Evolutionary conservation across 352 stramenopile genomes (phyloP).

Genomic region (Phytophthora ohioensis): DNA sequence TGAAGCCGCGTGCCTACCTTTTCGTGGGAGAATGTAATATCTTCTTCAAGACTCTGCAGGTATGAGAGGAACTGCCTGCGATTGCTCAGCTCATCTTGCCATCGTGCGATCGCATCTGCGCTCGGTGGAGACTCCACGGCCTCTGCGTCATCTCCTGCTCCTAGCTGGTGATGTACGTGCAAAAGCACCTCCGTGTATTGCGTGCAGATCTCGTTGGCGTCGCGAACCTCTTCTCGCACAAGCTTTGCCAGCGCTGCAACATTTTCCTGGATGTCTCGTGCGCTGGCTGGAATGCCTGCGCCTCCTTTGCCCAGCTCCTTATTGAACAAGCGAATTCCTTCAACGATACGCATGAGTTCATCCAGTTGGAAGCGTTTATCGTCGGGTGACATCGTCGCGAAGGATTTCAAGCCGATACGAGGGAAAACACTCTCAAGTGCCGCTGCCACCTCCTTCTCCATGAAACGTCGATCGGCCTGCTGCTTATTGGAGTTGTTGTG

Average conservation of each 20-base stretch:
- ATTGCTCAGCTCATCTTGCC: conserved; percentile 94
- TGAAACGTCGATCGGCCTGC: conserved; percentile 66
- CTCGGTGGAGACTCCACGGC: conserved; percentile 21
- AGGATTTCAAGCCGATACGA: conserved; percentile 93
- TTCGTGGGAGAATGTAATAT: conserved; percentile 84
- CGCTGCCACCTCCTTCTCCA: conserved; percentile 90
- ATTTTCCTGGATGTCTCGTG: conserved; percentile 69
- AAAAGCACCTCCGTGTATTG: conserved; percentile 85
- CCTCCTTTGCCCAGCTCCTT: conserved; percentile 90
- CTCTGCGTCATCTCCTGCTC: conserved; percentile 36
- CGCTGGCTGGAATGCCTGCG: conserved; percentile 74
- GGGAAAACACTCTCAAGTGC: conserved; percentile 96
- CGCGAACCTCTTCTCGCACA: conserved; percentile 65
- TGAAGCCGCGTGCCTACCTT: conserved; percentile 82
- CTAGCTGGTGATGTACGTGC: conserved; percentile 70
- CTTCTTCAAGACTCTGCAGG: conserved; percentile 92
- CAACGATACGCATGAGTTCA: conserved; percentile 92
- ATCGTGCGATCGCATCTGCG: conserved; percentile 72
- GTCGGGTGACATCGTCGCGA: conserved; percentile 90
- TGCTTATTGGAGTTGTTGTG: conserved; percentile 39
- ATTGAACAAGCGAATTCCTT: conserved; percentile 95
- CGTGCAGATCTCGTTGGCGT: conserved; percentile 78
- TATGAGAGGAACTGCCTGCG: conserved; percentile 93
- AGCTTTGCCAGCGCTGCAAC: conserved; percentile 52
- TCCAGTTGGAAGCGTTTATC: conserved; percentile 93